Evolutionary conservation across 2,329 filamentous ascomycete genomes (phyloP).

Genomic region (Fusarium humuli): DNA sequence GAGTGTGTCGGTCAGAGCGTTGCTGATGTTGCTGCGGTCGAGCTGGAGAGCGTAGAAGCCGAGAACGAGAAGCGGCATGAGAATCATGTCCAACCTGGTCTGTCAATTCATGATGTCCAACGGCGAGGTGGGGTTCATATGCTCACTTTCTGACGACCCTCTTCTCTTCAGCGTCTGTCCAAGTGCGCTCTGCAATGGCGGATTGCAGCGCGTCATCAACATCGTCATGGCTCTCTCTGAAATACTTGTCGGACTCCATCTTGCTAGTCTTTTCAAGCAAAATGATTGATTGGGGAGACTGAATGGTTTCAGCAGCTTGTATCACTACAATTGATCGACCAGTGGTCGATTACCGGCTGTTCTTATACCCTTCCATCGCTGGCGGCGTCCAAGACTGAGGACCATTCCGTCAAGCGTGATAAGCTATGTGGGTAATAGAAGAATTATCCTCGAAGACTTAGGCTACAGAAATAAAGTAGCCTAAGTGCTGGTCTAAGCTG

Average conservation of each 20-base stretch:
- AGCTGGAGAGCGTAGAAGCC: constrained; percentile 60
- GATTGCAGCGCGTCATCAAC: not conserved
- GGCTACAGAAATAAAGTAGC: no score
- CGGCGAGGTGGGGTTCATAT: not conserved
- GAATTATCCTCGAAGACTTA: no score
- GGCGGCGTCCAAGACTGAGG: not conserved
- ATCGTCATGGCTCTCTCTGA: not conserved
- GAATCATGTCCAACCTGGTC: constrained; percentile 48
- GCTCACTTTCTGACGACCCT: constrained; percentile 40
- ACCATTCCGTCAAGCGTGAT: not conserved
- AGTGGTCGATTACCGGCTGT: not conserved
- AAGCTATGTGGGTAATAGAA: no score
- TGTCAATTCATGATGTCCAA: not conserved
- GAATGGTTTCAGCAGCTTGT: not conserved
- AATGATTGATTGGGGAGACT: not conserved
- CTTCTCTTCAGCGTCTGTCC: constrained; percentile 27
- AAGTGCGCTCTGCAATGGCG: not conserved
- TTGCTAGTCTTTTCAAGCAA: not conserved
- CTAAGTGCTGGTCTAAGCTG: no score
- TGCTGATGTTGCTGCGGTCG: constrained; percentile 54
- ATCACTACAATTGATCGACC: not conserved
- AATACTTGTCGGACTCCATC: not conserved
- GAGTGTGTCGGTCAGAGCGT: constrained; percentile 63
- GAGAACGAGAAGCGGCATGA: constrained; percentile 59
- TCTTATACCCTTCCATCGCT: not conserved